Evolutionary conservation across 1,139 yeast genomes (phyloP), one percentile per base, ranked within the genome.

Genomic region (Yamadazyma conglobata): DNA sequence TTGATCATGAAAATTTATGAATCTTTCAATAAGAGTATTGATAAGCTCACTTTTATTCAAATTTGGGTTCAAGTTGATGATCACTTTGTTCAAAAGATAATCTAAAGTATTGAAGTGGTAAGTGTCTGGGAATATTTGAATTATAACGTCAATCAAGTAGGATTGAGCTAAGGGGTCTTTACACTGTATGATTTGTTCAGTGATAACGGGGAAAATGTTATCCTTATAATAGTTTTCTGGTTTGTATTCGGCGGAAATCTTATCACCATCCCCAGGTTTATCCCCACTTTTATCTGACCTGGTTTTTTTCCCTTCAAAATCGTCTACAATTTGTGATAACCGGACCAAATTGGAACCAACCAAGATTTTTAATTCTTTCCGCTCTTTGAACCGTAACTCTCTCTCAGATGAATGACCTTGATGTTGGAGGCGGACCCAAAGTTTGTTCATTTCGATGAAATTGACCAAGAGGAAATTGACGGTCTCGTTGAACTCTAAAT

Each of bases 361-460:
- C 34, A 93, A 70, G 36, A 91, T 87, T 58, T 86, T 91, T 43
- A 91, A 70, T 56, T 93, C 96, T 47, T 80, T 80, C 11, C 98
- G 71, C 57, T 93, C 98, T 38, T 70, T 72, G 18, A 72, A 75
- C 32, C 97, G 70, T 52, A 81, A 73, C 29, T 72, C 79, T 26
- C 89, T 72, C 47, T 91, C 96, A 20, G 86, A 73, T 2, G 93
- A 77, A 43, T 88, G 96, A 1, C 98, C 98, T 55, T 88, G 96
- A 52, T 89, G 96, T 59, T 91, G 97, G 40, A 88, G 66, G 33
- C 98, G 71, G 2, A 93, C 97, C 98, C 98, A 91, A 29, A 91
- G 66, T 55, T 93, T 91, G 61, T 93, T 91, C 98, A 91, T 91
- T 54, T 91, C 98, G 38, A 89, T 80, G 55, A 91, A 93, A 54